Conservation (phyloP, 768 basidiomycete genomes). For the Thelephora aurantiotincta region DNA sequence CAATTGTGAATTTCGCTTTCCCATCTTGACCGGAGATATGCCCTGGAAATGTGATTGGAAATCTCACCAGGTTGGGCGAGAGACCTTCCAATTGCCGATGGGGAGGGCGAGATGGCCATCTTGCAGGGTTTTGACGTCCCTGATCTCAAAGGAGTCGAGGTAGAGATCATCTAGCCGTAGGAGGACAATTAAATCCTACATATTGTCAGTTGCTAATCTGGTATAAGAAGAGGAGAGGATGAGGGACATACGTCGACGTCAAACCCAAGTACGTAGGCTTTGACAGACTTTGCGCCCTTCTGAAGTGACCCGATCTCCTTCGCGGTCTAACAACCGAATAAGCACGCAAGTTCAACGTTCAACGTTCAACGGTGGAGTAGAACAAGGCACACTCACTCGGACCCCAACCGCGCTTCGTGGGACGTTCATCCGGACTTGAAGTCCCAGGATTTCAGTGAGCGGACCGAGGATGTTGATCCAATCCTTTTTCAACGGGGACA, state of each 20-base stretch:
- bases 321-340: constrained; percentile 88
- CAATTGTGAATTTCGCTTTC: constrained; percentile 97
- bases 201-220: background rate
- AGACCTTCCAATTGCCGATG: constrained; percentile 44
- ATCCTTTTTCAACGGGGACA: constrained; percentile 97
- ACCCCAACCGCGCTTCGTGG: constrained; percentile 82
- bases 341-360: background rate
- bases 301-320: constrained; percentile 88
- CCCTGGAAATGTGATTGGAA: constrained; percentile 29
- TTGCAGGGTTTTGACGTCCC: constrained; percentile 95
- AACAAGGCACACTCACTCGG: constrained; percentile 45
- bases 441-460: too few species aligned
- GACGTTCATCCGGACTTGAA: too few species aligned
- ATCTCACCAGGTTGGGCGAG: background rate
- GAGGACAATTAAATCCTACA: constrained; percentile 93
- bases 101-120: constrained; percentile 96
- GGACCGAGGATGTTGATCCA: too few species aligned
- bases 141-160: constrained; percentile 99
- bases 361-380: background rate
- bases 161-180: constrained; percentile 90
- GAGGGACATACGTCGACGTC: too few species aligned
- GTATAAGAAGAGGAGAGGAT: background rate
- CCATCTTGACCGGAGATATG: constrained; percentile 98
- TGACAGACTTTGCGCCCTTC: constrained; percentile 94
- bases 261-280: constrained; percentile 86